A percentile compares a stretch with the other conserved stretches of the same genome.
Conservation (phyloP, 768 basidiomycete genomes). For the Holtermannia corniformis region DNA sequence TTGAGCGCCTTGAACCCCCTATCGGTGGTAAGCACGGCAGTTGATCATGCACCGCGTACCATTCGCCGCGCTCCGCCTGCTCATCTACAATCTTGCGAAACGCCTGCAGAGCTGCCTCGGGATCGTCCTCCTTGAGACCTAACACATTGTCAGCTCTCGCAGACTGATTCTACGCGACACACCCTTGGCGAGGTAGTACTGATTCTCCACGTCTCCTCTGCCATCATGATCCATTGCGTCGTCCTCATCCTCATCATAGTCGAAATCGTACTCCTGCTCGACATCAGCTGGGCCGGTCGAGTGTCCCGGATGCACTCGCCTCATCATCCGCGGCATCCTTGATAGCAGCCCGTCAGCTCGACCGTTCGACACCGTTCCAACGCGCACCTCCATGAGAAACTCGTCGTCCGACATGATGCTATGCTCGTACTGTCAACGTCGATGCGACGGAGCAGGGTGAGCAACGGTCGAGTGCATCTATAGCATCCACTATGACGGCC, state of each 20-base stretch:
- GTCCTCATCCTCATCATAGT: constrained; percentile 82
- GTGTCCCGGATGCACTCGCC: constrained; percentile 9
- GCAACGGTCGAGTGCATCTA: too few relatives aligned
- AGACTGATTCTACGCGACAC: constrained; percentile 27
- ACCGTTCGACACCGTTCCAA: not conserved
- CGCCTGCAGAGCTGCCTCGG: constrained; percentile 81
- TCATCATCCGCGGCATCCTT: constrained; percentile 44
- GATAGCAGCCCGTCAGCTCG: constrained; percentile 6
- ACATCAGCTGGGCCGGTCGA: not conserved
- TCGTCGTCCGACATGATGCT: constrained; percentile 43
- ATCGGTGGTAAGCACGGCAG: not conserved
- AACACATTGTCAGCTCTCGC: not conserved
- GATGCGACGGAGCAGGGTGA: too few relatives aligned
- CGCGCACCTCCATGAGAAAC: constrained; percentile 43
- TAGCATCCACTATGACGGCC: too few relatives aligned
- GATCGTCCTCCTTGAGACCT: constrained; percentile 91
- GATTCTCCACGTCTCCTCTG: constrained; percentile 86
- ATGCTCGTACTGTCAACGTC: too few relatives aligned
- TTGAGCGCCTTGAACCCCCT: constrained; percentile 99
- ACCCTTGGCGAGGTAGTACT: constrained; percentile 98
- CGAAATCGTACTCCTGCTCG: constrained; percentile 80
- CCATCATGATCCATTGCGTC: constrained; percentile 52
- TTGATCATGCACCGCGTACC: constrained; percentile 47
- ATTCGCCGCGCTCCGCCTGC: constrained; percentile 79
- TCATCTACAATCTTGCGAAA: constrained; percentile 85